Percentiles rank a stretch among this genome's conserved stretches.
These are phyloP conservation scores for Stereum hirsutum DNA, from an alignment of 1,284 basidiomycete genomes.

Conservation along the genomic window DNA sequence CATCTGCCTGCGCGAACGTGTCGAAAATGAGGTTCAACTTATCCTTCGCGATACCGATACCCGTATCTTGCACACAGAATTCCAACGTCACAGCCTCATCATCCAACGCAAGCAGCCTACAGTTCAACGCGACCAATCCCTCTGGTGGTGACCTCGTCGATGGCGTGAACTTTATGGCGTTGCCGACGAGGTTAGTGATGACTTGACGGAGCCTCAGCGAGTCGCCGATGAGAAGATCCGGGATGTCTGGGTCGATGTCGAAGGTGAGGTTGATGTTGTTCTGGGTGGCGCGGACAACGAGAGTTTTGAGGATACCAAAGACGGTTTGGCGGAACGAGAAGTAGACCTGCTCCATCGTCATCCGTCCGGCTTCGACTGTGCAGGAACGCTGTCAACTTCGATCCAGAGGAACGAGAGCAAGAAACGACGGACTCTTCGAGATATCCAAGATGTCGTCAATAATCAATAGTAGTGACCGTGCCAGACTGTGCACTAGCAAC, in stretches of 20 bases:
- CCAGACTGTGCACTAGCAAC: slow-evolving; percentile 92
- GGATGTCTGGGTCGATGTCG: slow-evolving; percentile 93
- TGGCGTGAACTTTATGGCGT: slow-evolving; percentile 94
- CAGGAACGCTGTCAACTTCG: not conserved
- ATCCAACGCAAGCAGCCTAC: slow-evolving; percentile 67
- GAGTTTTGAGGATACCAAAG: slow-evolving; percentile 96
- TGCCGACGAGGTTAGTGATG: slow-evolving; percentile 92
- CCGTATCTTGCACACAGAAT: slow-evolving; percentile 97
- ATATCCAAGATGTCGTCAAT: slow-evolving; percentile 99
- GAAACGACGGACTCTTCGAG: slow-evolving; percentile 75
- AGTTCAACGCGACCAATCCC: slow-evolving; percentile 89
- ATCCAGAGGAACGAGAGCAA: slow-evolving; percentile 3
- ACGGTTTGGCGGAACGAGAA: slow-evolving; percentile 97
- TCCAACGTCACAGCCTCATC: slow-evolving; percentile 83
- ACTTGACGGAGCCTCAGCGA: slow-evolving; percentile 90
- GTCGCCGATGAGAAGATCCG: slow-evolving; percentile 96
- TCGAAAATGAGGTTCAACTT: slow-evolving; percentile 99
- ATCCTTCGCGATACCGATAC: slow-evolving; percentile 98
- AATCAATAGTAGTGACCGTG: slow-evolving; percentile 89
- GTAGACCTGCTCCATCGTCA: slow-evolving; percentile 99
- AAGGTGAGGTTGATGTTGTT: slow-evolving; percentile 97
- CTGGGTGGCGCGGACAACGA: slow-evolving; percentile 96
- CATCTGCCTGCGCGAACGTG: slow-evolving; percentile 98
- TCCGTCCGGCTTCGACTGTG: slow-evolving; percentile 92
- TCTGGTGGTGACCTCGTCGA: slow-evolving; percentile 66